phyloP scores from a whole-genome alignment of 176 grass and related monocot genomes.

The Zizania latifolia region DNA sequence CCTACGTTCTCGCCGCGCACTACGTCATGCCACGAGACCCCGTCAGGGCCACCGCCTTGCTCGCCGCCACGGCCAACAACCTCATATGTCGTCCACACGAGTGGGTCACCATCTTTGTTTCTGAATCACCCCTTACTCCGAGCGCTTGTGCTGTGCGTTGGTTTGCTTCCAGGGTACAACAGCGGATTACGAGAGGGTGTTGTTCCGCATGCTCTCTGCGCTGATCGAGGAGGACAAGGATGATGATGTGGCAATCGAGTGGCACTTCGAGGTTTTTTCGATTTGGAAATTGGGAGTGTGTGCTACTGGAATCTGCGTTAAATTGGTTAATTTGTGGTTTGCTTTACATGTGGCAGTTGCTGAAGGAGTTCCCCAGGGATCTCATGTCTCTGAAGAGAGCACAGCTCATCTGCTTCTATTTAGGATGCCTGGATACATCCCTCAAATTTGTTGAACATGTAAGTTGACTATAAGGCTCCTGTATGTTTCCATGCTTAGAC shows the following conservation, averaged over 20 bases:
- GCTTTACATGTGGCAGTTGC: slow-evolving; percentile 25
- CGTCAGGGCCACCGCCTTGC: slow-evolving; percentile 19
- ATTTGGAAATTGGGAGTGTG: no score
- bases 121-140: no score
- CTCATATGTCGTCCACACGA: slow-evolving; percentile 14
- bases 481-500: neutral
- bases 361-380: slow-evolving; percentile 59
- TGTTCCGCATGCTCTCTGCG: slow-evolving; percentile 43
- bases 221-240: slow-evolving; percentile 38
- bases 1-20: slow-evolving; percentile 42
- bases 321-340: neutral
- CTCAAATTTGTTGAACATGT: slow-evolving; percentile 63
- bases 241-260: slow-evolving; percentile 25
- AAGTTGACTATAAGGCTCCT: neutral
- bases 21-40: slow-evolving; percentile 26
- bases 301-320: neutral
- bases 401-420: slow-evolving; percentile 52
- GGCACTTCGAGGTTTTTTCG: slow-evolving; percentile 40
- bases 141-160: neutral
- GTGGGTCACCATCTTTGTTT: neutral
- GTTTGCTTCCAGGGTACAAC: slow-evolving; percentile 15
- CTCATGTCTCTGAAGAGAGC: slow-evolving; percentile 55
- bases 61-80: slow-evolving; percentile 33
- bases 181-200: slow-evolving; percentile 46
- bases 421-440: slow-evolving; percentile 35